These are phyloP conservation scores for Petunia secreta DNA, from an alignment of 257 asterid species.

Conservation along the genomic window DNA sequence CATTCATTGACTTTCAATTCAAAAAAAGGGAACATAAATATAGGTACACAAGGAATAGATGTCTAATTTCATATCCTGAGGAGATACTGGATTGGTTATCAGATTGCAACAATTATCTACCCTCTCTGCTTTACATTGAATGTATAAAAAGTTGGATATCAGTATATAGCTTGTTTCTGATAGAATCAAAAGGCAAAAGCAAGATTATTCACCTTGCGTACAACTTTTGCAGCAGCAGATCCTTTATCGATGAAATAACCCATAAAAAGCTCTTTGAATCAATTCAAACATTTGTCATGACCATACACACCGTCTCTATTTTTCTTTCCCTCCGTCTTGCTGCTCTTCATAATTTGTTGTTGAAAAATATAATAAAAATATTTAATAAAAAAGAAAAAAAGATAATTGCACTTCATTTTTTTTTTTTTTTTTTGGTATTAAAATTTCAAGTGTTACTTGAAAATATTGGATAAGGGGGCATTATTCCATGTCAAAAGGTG, in stretches of 20 bases:
- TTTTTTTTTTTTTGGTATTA: too few relatives aligned
- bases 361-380: too few relatives aligned
- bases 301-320: too few relatives aligned
- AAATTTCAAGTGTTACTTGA: too few relatives aligned
- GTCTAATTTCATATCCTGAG: constrained; percentile 15
- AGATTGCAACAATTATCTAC: not conserved
- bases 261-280: constrained; percentile 41
- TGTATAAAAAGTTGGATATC: constrained; percentile 15
- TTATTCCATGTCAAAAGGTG: too few relatives aligned
- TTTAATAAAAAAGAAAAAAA: too few relatives aligned
- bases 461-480: too few relatives aligned
- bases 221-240: constrained; percentile 95
- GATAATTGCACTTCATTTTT: too few relatives aligned
- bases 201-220: constrained; percentile 49
- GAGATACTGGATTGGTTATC: not conserved
- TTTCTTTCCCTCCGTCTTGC: too few relatives aligned
- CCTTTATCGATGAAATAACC: constrained; percentile 95
- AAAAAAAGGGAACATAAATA: not conserved
- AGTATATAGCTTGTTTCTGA: not conserved
- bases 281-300: too few relatives aligned
- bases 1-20: not conserved
- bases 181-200: not conserved
- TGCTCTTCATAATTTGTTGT: too few relatives aligned
- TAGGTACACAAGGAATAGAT: not conserved
- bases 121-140: constrained; percentile 23